phyloP scores from a whole-genome alignment of 225 moss, liverwort and hornwort species.

The Polytrichum commune region DNA sequence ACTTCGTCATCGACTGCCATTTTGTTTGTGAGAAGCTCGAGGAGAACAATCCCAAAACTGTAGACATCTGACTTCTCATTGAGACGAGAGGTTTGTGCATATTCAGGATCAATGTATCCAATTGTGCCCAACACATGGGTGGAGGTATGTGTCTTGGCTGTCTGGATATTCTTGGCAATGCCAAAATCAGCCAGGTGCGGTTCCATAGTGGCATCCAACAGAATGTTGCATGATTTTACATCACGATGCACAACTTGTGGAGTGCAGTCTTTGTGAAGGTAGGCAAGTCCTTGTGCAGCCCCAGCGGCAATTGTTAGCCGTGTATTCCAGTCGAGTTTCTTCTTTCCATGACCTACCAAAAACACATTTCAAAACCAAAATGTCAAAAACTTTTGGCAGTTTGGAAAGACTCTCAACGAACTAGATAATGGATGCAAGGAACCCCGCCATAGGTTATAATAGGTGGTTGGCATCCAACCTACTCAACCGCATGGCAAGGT shows the following conservation, averaged over 20 bases:
- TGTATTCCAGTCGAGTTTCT: conserved; percentile 83
- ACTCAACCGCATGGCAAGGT: too few relatives aligned
- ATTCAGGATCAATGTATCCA: conserved; percentile 97
- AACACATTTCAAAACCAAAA: too few relatives aligned
- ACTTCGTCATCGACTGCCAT: conserved; percentile 85
- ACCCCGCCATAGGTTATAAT: too few relatives aligned
- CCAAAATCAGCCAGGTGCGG: conserved; percentile 92
- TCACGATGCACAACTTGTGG: conserved; percentile 96
- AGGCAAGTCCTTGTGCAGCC: conserved; percentile 90
- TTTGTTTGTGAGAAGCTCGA: conserved; percentile 90
- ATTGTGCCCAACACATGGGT: conserved; percentile 90
- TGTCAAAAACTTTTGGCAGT: too few relatives aligned
- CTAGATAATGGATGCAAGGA: too few relatives aligned
- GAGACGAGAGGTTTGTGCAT: conserved; percentile 86
- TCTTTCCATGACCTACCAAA: conserved; percentile 42
- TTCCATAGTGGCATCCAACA: conserved; percentile 74
- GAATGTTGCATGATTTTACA: conserved; percentile 81
- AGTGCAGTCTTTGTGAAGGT: conserved; percentile 84
- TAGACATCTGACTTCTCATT: conserved; percentile 97
- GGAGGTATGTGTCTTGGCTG: conserved; percentile 73
- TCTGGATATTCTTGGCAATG: conserved; percentile 82
- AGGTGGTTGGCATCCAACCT: too few relatives aligned
- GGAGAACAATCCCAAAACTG: conserved; percentile 89
- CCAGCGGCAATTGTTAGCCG: conserved; percentile 85
- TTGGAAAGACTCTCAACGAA: too few relatives aligned